phyloP scores from a whole-genome alignment of 345 rosid genomes.

The Salix suchowensis region DNA sequence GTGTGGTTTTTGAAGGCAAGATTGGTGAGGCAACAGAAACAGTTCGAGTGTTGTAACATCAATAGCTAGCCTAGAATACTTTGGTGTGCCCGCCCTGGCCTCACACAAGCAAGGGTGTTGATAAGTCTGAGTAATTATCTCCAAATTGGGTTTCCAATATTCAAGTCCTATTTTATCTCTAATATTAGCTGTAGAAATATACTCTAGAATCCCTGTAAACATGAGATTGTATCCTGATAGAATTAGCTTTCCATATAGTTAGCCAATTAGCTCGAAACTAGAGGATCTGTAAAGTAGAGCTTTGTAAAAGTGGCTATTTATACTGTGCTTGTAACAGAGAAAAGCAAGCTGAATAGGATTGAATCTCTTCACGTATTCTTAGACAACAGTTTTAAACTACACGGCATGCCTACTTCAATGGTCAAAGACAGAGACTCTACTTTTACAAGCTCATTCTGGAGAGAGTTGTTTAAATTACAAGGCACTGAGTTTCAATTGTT shows the following conservation, averaged over 20 bases:
- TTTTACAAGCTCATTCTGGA: too few relatives aligned
- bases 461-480: too few relatives aligned
- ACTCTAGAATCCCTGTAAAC: neutral
- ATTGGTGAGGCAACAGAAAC: neutral
- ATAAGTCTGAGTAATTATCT: neutral
- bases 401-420: too few relatives aligned
- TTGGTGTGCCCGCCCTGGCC: neutral
- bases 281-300: neutral
- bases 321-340: neutral
- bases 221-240: too few relatives aligned
- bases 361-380: neutral
- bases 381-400: too few relatives aligned
- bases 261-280: too few relatives aligned
- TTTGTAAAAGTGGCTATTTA: neutral
- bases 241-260: too few relatives aligned
- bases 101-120: neutral
- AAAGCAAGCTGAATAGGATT: neutral
- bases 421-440: too few relatives aligned
- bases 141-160: neutral
- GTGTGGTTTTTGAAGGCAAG: conserved; percentile 2
- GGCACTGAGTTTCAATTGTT: too few relatives aligned
- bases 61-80: neutral
- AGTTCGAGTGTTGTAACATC: neutral
- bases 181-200: too few relatives aligned
- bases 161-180: neutral